Evolutionary conservation across 805 yeast genomes (phyloP).

Genomic region (Lipomyces anomalus): DNA sequence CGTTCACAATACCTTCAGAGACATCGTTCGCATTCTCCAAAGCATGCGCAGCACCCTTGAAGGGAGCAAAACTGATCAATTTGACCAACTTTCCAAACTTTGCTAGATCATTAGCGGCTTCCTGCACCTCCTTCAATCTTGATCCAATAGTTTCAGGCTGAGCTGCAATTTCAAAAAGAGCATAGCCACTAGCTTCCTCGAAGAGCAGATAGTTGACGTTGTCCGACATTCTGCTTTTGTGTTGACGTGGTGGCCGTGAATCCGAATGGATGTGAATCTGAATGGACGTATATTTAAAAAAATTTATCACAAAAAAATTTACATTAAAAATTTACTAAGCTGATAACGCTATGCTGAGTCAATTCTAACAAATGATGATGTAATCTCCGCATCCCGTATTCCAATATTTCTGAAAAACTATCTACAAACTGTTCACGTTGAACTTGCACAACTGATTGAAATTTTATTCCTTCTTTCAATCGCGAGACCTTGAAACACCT

Average conservation of each 20-base stretch:
- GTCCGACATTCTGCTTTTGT: slow-evolving; percentile 6
- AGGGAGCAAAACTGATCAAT: slow-evolving; percentile 92
- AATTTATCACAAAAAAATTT: not conserved
- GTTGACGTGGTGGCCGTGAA: not conserved
- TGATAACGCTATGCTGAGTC: too few species aligned
- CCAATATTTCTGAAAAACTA: too few species aligned
- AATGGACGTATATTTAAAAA: too few species aligned
- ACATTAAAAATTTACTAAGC: too few species aligned
- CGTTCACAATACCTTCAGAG: slow-evolving; percentile 91
- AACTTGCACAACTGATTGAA: too few species aligned
- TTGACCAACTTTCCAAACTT: slow-evolving; percentile 88
- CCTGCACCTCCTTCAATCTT: slow-evolving; percentile 88
- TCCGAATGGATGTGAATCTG: not conserved
- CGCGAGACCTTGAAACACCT: not conserved
- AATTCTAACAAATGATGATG: too few species aligned
- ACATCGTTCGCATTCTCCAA: slow-evolving; percentile 96
- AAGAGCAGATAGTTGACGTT: slow-evolving; percentile 82
- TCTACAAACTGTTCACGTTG: too few species aligned
- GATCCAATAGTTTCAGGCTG: slow-evolving; percentile 94
- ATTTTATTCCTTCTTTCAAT: not conserved
- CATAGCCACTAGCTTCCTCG: slow-evolving; percentile 99
- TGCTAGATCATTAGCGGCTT: slow-evolving; percentile 76
- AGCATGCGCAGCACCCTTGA: slow-evolving; percentile 99
- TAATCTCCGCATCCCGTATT: too few species aligned
- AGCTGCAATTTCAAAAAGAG: slow-evolving; percentile 84